Percentiles rank a stretch among this genome's conserved stretches.
Conservation (phyloP, 192 early-diverging fungal species). For the Linnemannia zychae region DNA sequence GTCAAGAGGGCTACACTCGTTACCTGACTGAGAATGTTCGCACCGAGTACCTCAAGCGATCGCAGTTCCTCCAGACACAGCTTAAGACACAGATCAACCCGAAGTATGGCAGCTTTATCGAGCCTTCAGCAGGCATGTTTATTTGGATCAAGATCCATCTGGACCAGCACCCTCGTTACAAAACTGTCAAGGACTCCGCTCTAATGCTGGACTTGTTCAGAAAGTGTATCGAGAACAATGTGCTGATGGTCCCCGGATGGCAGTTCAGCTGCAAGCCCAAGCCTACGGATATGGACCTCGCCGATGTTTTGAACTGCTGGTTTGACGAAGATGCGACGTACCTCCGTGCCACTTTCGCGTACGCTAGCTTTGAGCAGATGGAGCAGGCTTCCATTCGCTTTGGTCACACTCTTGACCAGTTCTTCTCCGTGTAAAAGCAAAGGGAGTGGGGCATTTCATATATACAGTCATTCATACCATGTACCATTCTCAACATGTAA, state of each 20-base stretch:
- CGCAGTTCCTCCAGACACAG: constrained; percentile 72
- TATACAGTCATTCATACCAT: neutral
- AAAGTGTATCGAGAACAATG: constrained; percentile 66
- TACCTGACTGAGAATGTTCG: constrained; percentile 74
- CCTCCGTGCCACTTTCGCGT: constrained; percentile 73
- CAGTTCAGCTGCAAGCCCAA: constrained; percentile 66
- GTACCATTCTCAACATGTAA: neutral
- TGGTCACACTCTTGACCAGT: constrained; percentile 35
- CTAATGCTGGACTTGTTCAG: constrained; percentile 66
- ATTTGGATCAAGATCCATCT: constrained; percentile 78
- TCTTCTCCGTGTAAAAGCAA: constrained; percentile 24
- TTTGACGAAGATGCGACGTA: constrained; percentile 66
- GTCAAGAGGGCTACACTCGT: constrained; percentile 75
- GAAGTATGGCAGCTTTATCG: constrained; percentile 62
- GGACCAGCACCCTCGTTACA: constrained; percentile 42
- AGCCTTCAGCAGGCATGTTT: constrained; percentile 87
- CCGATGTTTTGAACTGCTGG: constrained; percentile 25
- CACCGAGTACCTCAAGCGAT: constrained; percentile 75
- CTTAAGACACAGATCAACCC: constrained; percentile 67
- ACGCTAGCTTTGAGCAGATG: constrained; percentile 68
- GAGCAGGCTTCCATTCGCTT: constrained; percentile 64
- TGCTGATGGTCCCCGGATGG: constrained; percentile 73
- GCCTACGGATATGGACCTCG: constrained; percentile 26
- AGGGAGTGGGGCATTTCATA: neutral
- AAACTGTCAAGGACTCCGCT: constrained; percentile 56